These are phyloP conservation scores for Yamadazyma laniorum DNA, from an alignment of 805 yeast species.

Conservation along the genomic window DNA sequence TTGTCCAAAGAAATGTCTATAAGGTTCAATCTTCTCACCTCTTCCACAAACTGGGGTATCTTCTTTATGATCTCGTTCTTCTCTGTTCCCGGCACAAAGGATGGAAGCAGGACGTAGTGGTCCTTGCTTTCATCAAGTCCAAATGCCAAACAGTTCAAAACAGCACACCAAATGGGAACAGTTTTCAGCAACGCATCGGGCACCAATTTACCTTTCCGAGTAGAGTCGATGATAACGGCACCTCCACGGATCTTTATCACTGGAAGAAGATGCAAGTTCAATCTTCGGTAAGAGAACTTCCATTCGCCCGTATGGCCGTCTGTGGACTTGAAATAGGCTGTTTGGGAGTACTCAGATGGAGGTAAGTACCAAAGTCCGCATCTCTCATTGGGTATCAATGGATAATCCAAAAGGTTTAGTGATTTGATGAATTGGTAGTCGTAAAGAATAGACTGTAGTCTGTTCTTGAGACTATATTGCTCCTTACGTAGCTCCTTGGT, in stretches of 20 bases:
- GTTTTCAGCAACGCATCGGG: conserved; percentile 90
- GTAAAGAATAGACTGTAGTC: conserved; percentile 68
- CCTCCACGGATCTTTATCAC: conserved; percentile 45
- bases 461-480: conserved; percentile 50
- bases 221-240: conserved; percentile 71
- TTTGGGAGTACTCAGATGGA: conserved; percentile 38
- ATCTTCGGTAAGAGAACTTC: conserved; percentile 70
- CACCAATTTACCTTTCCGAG: conserved; percentile 77
- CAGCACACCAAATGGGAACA: conserved; percentile 89
- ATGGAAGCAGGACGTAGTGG: conserved; percentile 10
- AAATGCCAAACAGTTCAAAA: conserved; percentile 55
- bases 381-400: conserved; percentile 71
- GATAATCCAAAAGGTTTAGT: conserved; percentile 21
- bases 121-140: conserved; percentile 20
- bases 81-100: conserved; percentile 58
- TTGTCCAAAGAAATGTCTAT: conserved; percentile 5
- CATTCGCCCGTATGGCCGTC: conserved; percentile 87
- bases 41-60: conserved; percentile 49
- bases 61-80: conserved; percentile 45
- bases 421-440: conserved; percentile 55
- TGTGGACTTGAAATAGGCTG: conserved; percentile 82
- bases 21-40: conserved; percentile 28
- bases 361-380: conserved; percentile 86
- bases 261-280: conserved; percentile 70
- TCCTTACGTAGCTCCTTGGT: conserved; percentile 49